Evolutionary conservation across 176 grass and related monocot genomes (phyloP).

Genomic region (Dendrocalamus sinicus): DNA sequence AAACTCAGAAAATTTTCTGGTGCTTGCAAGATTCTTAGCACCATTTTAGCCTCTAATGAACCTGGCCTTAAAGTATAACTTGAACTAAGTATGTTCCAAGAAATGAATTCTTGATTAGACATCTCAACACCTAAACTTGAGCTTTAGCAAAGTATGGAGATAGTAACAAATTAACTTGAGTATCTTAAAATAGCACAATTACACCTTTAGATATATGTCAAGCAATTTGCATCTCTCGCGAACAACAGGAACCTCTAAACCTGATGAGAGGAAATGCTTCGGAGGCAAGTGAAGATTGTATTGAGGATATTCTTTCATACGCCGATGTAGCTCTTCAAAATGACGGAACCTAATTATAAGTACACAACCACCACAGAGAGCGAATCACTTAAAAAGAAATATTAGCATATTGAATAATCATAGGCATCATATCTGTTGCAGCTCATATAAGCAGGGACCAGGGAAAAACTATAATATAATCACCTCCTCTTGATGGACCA

Average conservation of each 20-base stretch:
- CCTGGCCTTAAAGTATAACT: background rate
- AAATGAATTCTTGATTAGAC: constrained; percentile 29
- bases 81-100: constrained; percentile 25
- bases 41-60: constrained; percentile 15
- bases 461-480: constrained; percentile 32
- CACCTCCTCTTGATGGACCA: constrained; percentile 99
- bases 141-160: constrained; percentile 18
- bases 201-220: constrained; percentile 93
- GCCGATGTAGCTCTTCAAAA: constrained; percentile 98
- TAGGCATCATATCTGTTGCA: background rate
- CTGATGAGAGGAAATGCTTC: constrained; percentile 97
- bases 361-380: constrained; percentile 9
- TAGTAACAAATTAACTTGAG: constrained; percentile 24
- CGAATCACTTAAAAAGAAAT: constrained; percentile 5
- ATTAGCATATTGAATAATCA: constrained; percentile 30
- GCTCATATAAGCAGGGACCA: constrained; percentile 30
- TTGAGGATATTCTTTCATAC: constrained; percentile 92
- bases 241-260: constrained; percentile 89
- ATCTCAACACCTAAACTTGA: constrained; percentile 6
- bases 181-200: constrained; percentile 44
- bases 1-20: background rate
- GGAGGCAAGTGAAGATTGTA: constrained; percentile 94
- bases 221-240: constrained; percentile 96
- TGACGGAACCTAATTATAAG: constrained; percentile 84
- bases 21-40: constrained; percentile 27